These are phyloP conservation scores for Annona cherimola DNA, from an alignment of 164 flowering plant genomes.

Conservation along the genomic window DNA sequence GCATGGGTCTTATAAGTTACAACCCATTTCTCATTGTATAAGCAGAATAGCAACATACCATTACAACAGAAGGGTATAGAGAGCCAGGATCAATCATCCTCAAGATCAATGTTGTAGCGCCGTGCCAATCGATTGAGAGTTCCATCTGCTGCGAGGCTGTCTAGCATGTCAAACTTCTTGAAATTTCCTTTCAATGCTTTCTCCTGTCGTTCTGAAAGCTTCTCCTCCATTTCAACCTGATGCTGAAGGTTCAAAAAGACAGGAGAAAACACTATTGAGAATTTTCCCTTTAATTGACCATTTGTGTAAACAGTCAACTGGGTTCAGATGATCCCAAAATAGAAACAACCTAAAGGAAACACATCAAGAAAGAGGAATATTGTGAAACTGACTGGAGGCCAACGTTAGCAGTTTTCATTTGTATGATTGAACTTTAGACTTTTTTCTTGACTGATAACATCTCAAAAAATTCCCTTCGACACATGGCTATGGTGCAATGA, in stretches of 20 bases:
- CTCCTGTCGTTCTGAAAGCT: constrained; percentile 50
- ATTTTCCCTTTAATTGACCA: background rate
- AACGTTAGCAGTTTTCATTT: too few relatives aligned
- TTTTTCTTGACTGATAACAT: too few relatives aligned
- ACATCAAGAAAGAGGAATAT: background rate
- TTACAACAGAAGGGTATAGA: background rate
- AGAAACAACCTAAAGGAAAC: background rate
- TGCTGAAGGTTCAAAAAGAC: constrained; percentile 18
- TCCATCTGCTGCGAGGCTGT: constrained; percentile 30
- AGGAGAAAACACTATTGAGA: background rate
- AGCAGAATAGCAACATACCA: background rate
- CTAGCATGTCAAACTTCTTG: constrained; percentile 52
- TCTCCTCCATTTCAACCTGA: constrained; percentile 50
- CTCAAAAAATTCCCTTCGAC: too few relatives aligned
- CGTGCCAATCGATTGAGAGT: constrained; percentile 35
- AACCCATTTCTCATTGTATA: background rate
- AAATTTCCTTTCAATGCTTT: constrained; percentile 37
- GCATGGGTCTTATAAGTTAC: background rate
- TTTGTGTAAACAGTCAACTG: background rate
- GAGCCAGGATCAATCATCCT: constrained; percentile 24
- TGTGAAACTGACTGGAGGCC: background rate
- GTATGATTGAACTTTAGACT: too few relatives aligned
- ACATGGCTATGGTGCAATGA: too few relatives aligned
- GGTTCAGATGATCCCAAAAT: background rate
- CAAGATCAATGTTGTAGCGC: constrained; percentile 25